Base-by-base conservation (phyloP, 2,329 filamentous ascomycete species). In the Moelleriella libera region DNA sequence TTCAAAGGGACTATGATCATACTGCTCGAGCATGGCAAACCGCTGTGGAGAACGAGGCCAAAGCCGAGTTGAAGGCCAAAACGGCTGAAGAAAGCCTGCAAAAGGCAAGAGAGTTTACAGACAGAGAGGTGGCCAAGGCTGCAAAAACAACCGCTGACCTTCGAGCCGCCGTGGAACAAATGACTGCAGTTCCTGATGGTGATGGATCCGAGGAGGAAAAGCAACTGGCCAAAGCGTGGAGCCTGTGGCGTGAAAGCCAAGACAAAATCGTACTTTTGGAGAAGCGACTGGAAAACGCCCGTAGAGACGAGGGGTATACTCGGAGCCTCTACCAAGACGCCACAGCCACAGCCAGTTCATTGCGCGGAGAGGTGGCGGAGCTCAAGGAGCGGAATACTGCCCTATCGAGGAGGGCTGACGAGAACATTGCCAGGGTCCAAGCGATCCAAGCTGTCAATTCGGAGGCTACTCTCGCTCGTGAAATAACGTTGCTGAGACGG, bases 261-360 rank as follows among this genome's bases (percentile, higher is more conserved):
- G 53, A 66, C 5, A 58, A 71, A 30, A 63, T 69, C 12, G 60
- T 63, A 44, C 57, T 64, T 11, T 61, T 72, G 4, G 68, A 71
- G 40, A 63, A 61, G 47, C 64, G 63, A 21, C 57, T 65, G 5
- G 64, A 66, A 46, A 62, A 66, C 5, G 60, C 68, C 4, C 62
- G 72, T 30, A 66, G 64, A 11, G 75, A 80, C 4, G 63, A 71
- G 30, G 75, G 79, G 2, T 85, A 80, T 54, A 64, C 70, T 10
- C 72, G 76, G 46, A 67, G 68, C 4, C 65, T 71, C 8, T 85
- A 84, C 54, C 80, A 83, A 54, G 67, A 73, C 28, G 71, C 74
- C 1, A 77, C 75, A 7, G 68, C 69, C 32, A 59, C 66, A 1
- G 70, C 69, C 2, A 63, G 64, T 11, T 64, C 67, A 12, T 60